Evolutionary conservation across 192 early-diverging fungal genomes (phyloP), one percentile per base, ranked within the genome.

Genomic region (Lunasporangiospora selenospora): DNA sequence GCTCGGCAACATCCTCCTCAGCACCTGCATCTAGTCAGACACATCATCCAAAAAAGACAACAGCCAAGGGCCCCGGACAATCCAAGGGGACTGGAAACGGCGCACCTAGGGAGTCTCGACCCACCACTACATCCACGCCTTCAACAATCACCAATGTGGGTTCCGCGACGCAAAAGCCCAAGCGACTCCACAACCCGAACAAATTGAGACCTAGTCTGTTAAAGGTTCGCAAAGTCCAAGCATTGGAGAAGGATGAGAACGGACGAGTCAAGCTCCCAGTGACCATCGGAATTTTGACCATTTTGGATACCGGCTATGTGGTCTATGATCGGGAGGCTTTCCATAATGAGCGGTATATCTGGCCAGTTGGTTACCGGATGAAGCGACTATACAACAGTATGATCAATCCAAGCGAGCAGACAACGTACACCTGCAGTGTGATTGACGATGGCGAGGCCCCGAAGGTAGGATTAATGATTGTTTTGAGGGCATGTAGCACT

Each of bases 261-360:
- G 95, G 95, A 6, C 81, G 83, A 40, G 84, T 88, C 10, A 83
- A 89, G 27, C 69, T 96, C 44, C 95, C 95, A 0, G 77, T 94
- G 15, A 81, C 88, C 33, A 80, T 93, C 15, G 95, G 94, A 6
- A 83, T 92, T 9, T 79, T 94, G 9, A 93, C 89, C 6, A 79
- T 97, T 19, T 62, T 86, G 15, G 58, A 55, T 52, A 79, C 95
- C 15, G 95, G 95, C n/a, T 61, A 53, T 15, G 86, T 97, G 24
- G 81, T 92, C 4, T 83, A 79, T 62, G 91, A 95, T 58, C 81
- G 89, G 11, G 82, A 88, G 38, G 79, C 83, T 1, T 97, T 90
- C 65, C 94, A 97, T 56, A 93, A 84, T 55, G 93, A 96, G 60
- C 84, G 93, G 13, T 95, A 97, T 62, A 96, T 97, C 37, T 97